A percentile compares a stretch with the other conserved stretches of the same genome.
These are phyloP conservation scores for Penicillium tannophilum DNA, from an alignment of 495 filamentous ascomycete species.

Conservation along the genomic window DNA sequence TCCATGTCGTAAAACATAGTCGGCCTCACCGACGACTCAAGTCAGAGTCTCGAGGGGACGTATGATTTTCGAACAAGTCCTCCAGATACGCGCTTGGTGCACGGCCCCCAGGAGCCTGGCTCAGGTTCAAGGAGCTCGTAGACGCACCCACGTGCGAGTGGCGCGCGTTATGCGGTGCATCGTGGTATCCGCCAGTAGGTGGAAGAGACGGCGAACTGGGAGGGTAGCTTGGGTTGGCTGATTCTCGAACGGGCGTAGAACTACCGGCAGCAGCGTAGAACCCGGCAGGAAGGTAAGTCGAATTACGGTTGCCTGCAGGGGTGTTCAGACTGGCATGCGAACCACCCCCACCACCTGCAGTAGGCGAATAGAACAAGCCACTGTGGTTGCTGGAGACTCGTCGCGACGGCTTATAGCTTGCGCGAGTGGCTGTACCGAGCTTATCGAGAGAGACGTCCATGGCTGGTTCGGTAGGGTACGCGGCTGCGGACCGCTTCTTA, in stretches of 20 bases:
- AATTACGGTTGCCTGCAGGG: slow-evolving; percentile 53
- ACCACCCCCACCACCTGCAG: slow-evolving; percentile 60
- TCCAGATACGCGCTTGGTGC: slow-evolving; percentile 93
- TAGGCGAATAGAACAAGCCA: slow-evolving; percentile 92
- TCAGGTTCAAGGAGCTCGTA: slow-evolving; percentile 69
- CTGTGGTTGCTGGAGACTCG: slow-evolving; percentile 51
- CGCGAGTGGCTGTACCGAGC: slow-evolving; percentile 42
- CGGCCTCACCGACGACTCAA: slow-evolving; percentile 17
- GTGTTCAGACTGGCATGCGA: slow-evolving; percentile 24
- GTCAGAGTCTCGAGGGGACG: slow-evolving; percentile 25
- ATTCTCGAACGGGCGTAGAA: slow-evolving; percentile 40
- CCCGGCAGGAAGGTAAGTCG: slow-evolving; percentile 82
- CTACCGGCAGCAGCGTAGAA: slow-evolving; percentile 77
- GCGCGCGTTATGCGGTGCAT: slow-evolving; percentile 33
- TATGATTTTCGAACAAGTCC: slow-evolving; percentile 80
- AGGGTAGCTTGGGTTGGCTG: slow-evolving; percentile 44
- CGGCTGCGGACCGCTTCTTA: slow-evolving; percentile 41
- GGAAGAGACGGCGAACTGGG: slow-evolving; percentile 67
- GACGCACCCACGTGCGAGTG: slow-evolving; percentile 52
- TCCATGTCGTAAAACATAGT: slow-evolving; percentile 14
- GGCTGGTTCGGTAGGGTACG: slow-evolving; percentile 34
- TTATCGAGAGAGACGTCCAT: slow-evolving; percentile 63
- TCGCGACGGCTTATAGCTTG: slow-evolving; percentile 40
- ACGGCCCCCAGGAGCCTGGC: slow-evolving; percentile 65
- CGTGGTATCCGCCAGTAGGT: slow-evolving; percentile 37